Base-by-base conservation (phyloP, 1,284 basidiomycete species). In the Nidula niveotomentosa region DNA sequence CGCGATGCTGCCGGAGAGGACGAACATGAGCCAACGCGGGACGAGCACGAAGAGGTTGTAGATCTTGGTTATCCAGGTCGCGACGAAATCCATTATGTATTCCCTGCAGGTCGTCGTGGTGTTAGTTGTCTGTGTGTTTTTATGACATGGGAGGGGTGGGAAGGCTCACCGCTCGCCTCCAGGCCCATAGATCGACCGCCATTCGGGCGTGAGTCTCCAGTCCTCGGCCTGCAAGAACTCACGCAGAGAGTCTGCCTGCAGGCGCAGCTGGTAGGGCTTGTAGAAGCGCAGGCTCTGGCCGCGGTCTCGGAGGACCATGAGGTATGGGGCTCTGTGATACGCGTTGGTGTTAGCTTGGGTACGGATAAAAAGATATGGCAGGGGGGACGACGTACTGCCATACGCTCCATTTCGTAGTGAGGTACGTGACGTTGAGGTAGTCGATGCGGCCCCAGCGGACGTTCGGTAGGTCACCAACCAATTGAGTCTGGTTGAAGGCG, bases 381-480 rank as follows among this genome's bases (percentile, higher is more conserved):
- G n/a, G n/a, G n/a, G n/a, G n/a, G n/a, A n/a, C n/a, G n/a, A n/a
- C 86, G 58, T 65, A 91, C 91, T 82, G 80, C 91, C 91, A 93
- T 51, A 93, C 69, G 43, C 65, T 76, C 90, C 90, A 93, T 65
- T 88, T 90, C 4, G 90, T 91, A 45, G 90, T 93, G 59, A 93
- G 68, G 52, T 76, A 72, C 2, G 91, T 93, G 58, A 92, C 91
- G 58, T 88, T 85, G 59, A 91, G 71, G 67, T 93, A 93, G 72
- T 93, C 89, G 55, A 93, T 85, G 55, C 91, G 84, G 49, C 82
- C 90, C 80, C 87, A 93, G 52, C 81, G 83, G 49, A 93, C 81
- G 64, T 90, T 67, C 0, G 83, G 83, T 30, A 91, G 72, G 66
- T 90, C 90, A 8, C 76, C 78, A n/a, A 77, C 79, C 15, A 82